Base-by-base conservation (phyloP, 345 rosid species). In the Eucalyptus pauciflora region DNA sequence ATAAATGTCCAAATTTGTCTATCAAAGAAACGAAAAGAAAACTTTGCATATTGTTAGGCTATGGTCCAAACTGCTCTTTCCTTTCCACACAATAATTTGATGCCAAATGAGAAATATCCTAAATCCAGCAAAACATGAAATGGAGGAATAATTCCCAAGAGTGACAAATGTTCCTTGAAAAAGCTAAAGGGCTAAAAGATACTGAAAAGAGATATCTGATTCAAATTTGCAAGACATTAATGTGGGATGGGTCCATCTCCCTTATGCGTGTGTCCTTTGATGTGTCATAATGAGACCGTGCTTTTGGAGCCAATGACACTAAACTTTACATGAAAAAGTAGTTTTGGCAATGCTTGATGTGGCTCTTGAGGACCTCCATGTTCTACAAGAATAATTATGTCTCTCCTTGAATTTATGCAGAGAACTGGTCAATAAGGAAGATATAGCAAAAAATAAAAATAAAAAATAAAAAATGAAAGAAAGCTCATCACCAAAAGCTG, bases 241-340 rank as follows among this genome's bases (percentile, higher is more conserved):
- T 76, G 91, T 13, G 76, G 60, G 25, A 88, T 91, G 92, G 93
- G 93, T 91, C 93, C 93, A 86, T 79, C 41, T 24, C 86, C 87
- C 45, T 20, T 58, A 71, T 25, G 88, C 81, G 62, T 33, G 83
- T 89, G 91, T 87, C 87, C 60, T 80, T 80, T 92, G 81, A 83
- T 89, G 80, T 81, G 87, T 90, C 87, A 89, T 90, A 41, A 88
- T 87, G 86, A n/a, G 87, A 86, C 8, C 54, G 62, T 86, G 43
- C 46, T 43, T 22, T 86, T 31, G 62, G 29, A 56, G 62, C 62
- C 87, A 50, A 86, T 11, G 48, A 51, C 87, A 56, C 15, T 50
- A 50, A 50, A 86, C n/a, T 86, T 86, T 86, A 86, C 52, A 51
- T 41, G 87, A 86, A 51, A 86, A 51, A 86, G 87, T 86, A 64